Conservation (phyloP, 768 basidiomycete species). For the Tephrocybe rancida region DNA sequence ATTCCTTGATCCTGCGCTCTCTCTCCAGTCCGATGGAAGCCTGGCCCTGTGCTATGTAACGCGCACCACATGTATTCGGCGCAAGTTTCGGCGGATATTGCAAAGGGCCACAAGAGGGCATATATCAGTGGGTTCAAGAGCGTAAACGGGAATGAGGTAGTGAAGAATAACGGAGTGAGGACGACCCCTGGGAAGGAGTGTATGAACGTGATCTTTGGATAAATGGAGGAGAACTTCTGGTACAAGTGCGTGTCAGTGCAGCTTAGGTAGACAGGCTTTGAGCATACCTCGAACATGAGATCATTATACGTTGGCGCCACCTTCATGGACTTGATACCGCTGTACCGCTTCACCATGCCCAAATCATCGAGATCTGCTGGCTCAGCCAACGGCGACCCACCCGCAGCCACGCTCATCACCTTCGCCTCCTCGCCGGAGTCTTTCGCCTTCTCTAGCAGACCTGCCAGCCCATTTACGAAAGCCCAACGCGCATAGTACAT, state of each 20-base stretch:
- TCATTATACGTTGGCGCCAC: slow-evolving; percentile 50
- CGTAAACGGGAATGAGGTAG: slow-evolving; percentile 12
- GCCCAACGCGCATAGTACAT: slow-evolving; percentile 51
- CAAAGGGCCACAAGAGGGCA: slow-evolving; percentile 24
- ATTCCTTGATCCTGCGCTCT: slow-evolving; percentile 14
- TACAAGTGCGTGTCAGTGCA: not conserved
- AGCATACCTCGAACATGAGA: slow-evolving; percentile 51
- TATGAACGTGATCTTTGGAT: slow-evolving; percentile 44
- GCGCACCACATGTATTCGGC: slow-evolving; percentile 35
- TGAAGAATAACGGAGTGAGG: slow-evolving; percentile 26
- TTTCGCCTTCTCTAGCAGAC: slow-evolving; percentile 43
- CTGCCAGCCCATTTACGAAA: slow-evolving; percentile 48
- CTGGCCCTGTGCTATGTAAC: slow-evolving; percentile 10
- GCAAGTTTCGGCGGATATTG: slow-evolving; percentile 20
- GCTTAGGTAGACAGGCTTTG: not conserved
- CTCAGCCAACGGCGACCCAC: slow-evolving; percentile 31
- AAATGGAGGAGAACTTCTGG: slow-evolving; percentile 38
- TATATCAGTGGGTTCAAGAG: slow-evolving; percentile 18
- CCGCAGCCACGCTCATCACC: slow-evolving; percentile 45
- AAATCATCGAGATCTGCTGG: slow-evolving; percentile 49
- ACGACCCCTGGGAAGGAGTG: slow-evolving; percentile 46
- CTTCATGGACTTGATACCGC: slow-evolving; percentile 30
- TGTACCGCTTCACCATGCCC: slow-evolving; percentile 50
- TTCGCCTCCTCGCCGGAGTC: slow-evolving; percentile 51
- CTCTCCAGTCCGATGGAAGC: slow-evolving; percentile 7